Conservation (phyloP, 331 rosid species). For the Malus hybrid region DNA sequence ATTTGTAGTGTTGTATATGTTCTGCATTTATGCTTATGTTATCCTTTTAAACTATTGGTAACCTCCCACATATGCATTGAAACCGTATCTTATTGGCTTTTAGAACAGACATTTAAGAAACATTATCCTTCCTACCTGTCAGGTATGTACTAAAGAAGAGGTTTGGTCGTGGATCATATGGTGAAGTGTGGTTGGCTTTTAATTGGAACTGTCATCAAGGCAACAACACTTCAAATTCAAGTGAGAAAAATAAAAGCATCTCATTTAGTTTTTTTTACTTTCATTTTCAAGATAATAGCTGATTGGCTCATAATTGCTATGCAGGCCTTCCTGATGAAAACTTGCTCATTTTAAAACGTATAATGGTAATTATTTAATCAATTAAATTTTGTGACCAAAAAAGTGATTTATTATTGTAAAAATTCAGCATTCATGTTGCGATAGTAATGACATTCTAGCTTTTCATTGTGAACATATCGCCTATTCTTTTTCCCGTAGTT, state of each 20-base stretch:
- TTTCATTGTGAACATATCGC: too few relatives aligned
- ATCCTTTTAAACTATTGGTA: background rate
- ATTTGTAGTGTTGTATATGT: background rate
- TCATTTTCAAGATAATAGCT: slow-evolving; percentile 21
- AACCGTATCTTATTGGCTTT: slow-evolving; percentile 1
- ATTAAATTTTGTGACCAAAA: background rate
- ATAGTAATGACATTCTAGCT: too few relatives aligned
- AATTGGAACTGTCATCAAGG: slow-evolving; percentile 69
- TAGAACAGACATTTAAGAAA: background rate
- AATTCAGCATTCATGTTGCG: too few relatives aligned
- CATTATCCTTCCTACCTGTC: slow-evolving; percentile 21
- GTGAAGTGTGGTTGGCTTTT: slow-evolving; percentile 97
- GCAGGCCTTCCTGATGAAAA: slow-evolving; percentile 46
- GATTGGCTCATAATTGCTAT: slow-evolving; percentile 36
- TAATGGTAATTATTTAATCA: slow-evolving; percentile 59
- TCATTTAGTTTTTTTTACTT: slow-evolving; percentile 8
- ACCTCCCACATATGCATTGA: background rate
- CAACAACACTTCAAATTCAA: slow-evolving; percentile 28
- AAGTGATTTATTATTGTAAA: too few relatives aligned
- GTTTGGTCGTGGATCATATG: slow-evolving; percentile 95
- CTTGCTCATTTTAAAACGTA: slow-evolving; percentile 82
- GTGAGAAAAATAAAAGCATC: slow-evolving; percentile 26
- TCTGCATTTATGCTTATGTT: background rate
- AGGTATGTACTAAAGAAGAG: slow-evolving; percentile 81
- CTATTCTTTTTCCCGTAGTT: too few relatives aligned